Base-by-base conservation (phyloP, 495 filamentous ascomycete genomes). In the Glarea lozoyensis region DNA sequence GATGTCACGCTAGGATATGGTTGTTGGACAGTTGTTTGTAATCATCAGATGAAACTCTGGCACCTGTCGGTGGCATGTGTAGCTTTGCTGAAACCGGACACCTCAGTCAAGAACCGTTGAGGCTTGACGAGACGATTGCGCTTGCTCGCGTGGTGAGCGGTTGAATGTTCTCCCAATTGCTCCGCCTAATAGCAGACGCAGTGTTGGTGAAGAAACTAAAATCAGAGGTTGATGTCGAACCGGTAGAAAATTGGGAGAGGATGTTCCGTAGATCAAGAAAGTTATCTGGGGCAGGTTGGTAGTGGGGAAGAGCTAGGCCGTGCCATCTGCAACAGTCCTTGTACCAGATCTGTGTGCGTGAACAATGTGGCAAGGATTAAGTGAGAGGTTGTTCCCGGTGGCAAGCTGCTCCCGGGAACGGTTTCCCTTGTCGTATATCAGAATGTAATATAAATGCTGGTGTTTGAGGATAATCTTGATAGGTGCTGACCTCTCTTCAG, bases 201-300 rank as follows among this genome's bases (percentile, higher is more conserved):
- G 35, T 15, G 11, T 3, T 10, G 23, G 46, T 43, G 27, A 22
- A 20, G 44, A 40, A 32, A 19, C 19, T 18, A n/a, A 20, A 11
- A 13, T 15, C 36, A 19, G 21, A 21, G 4, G 42, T 37, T 34
- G 37, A 23, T 42, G 37, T 50, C 31, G 34, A 35, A 50, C 42
- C 37, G 42, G 42, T 41, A 50, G 42, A 37, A 50, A 40, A 44
- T 30, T 23, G 25, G 41, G 47, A 50, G 18, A 42, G 41, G 37
- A 40, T 37, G 34, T 33, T 37, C 32, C 11, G 21, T 29, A 43
- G 40, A 36, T 35, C 19, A 22, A 43, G 41, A 31, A 29, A 35
- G 35, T 20, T 37, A 37, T 37, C 35, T 37, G 35, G 15, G 18
- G 35, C 7, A 29, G 7, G n/a, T n/a, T 29, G 7, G 7, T 29